Evolutionary conservation across 2,329 filamentous ascomycete species (phyloP), one percentile per base, ranked within the genome.

Genomic region (Aspergillus sojae): DNA sequence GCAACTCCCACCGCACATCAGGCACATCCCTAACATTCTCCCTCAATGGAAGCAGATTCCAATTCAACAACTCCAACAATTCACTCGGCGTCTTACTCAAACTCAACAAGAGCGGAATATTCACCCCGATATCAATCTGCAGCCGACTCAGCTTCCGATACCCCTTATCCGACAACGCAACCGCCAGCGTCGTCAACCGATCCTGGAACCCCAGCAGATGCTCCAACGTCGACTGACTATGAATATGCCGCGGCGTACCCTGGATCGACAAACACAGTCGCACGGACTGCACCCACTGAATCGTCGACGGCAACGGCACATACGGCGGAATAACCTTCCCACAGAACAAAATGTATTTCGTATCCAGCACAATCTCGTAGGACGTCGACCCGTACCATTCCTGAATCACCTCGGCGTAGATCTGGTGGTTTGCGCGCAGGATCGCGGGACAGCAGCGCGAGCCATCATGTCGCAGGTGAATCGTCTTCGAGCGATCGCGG

Each of bases 341-440:
- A 60, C 63, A 65, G 57, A 65, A 65, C 39, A 65, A 55, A 28
- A 63, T 60, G 26, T 65, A 65, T 34, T 60, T 63, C 9, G 61
- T 46, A 34, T 65, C 63, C 19, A 65, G 41, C 28, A 65, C 28
- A 14, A 65, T 46, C 23, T 65, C 60, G 57, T 65, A 65, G 11
- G 57, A 19, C 21, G 61, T 57, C 16, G 60, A 19, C 21, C 63
- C 54, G 57, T 65, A 65, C 63, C 63, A 65, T 58, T 65, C 63
- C 16, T 32, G 48, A 12, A 65, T 39, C 32, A 62, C 50, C 19
- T 65, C 63, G 39, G 57, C 14, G 54, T 65, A 30, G 57, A 65
- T 60, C 39, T 54, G 57, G 36, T 55, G 63, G 46, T 60, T 63
- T 43, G 61, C 14, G 46, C 60, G 63, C 39, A 65, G 61, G 19